Conservation (phyloP, 2,329 filamentous ascomycete genomes). For the Alternaria ventricosa region DNA sequence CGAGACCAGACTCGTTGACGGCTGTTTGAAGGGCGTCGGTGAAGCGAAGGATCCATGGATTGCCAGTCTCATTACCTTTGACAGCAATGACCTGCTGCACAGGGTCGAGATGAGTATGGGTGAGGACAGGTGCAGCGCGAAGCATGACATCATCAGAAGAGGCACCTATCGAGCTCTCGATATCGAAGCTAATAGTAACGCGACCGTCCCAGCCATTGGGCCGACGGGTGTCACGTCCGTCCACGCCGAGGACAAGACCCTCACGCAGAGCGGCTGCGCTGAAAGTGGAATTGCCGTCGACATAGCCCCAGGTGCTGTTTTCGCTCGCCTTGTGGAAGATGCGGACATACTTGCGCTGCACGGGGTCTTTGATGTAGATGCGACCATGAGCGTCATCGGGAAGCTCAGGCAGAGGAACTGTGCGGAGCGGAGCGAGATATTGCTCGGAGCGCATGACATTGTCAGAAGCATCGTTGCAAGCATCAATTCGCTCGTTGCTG, state of each 20-base stretch:
- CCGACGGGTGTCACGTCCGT: slow-evolving; percentile 38
- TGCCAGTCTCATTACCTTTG: slow-evolving; percentile 7
- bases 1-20: slow-evolving; percentile 9
- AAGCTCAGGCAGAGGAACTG: slow-evolving; percentile 26
- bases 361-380: slow-evolving; percentile 3
- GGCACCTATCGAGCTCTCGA: slow-evolving; percentile 25
- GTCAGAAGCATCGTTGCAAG: slow-evolving; percentile 49
- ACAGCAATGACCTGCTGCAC: slow-evolving; percentile 36
- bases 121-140: slow-evolving; percentile 26
- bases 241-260: slow-evolving; percentile 48
- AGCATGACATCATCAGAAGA: slow-evolving; percentile 40
- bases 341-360: slow-evolving; percentile 7
- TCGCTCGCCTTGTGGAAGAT: slow-evolving; percentile 6
- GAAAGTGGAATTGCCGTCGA: slow-evolving; percentile 30
- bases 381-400: background rate
- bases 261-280: slow-evolving; percentile 27
- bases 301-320: slow-evolving; percentile 4
- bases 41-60: slow-evolving; percentile 19
- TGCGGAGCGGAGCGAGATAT: slow-evolving; percentile 44
- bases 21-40: slow-evolving; percentile 18
- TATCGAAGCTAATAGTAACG: slow-evolving; percentile 30
- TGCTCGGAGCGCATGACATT: slow-evolving; percentile 40
- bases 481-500: slow-evolving; percentile 34
- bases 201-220: slow-evolving; percentile 18
- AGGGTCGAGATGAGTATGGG: slow-evolving; percentile 48